These are phyloP conservation scores for Neopestalotiopsis clavispora DNA, from an alignment of 2,329 filamentous ascomycete species.

Conservation along the genomic window DNA sequence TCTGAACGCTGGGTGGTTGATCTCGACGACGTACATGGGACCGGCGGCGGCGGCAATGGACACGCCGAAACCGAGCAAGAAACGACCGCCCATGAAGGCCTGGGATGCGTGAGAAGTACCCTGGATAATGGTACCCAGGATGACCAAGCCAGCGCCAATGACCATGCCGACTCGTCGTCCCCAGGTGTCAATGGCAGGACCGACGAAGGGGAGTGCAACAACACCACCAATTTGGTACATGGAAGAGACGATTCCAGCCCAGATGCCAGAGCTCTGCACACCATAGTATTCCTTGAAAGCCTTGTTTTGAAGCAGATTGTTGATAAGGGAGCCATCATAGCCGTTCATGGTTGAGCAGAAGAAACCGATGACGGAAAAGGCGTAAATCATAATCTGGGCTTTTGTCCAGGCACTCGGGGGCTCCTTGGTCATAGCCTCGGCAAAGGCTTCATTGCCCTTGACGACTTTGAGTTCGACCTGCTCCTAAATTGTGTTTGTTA, in stretches of 20 bases:
- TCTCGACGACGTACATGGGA: slow-evolving; percentile 53
- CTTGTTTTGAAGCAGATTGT: slow-evolving; percentile 50
- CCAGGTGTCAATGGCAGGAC: slow-evolving; percentile 50
- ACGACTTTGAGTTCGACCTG: slow-evolving; percentile 47
- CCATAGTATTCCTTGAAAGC: slow-evolving; percentile 45
- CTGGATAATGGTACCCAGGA: slow-evolving; percentile 52
- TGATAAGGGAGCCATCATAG: slow-evolving; percentile 56
- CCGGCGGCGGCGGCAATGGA: slow-evolving; percentile 51
- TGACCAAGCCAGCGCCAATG: slow-evolving; percentile 46
- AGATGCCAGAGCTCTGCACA: slow-evolving; percentile 48
- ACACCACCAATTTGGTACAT: slow-evolving; percentile 58
- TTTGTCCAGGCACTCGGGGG: slow-evolving; percentile 47
- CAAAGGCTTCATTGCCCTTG: slow-evolving; percentile 57
- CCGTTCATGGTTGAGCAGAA: slow-evolving; percentile 58
- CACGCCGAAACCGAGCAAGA: slow-evolving; percentile 64
- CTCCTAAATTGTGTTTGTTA: slow-evolving; percentile 15
- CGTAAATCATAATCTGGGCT: slow-evolving; percentile 46
- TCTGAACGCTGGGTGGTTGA: slow-evolving; percentile 51
- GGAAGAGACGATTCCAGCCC: slow-evolving; percentile 54
- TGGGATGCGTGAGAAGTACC: slow-evolving; percentile 41
- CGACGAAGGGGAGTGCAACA: slow-evolving; percentile 50
- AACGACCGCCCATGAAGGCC: slow-evolving; percentile 61
- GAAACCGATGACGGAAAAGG: slow-evolving; percentile 51
- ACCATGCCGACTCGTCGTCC: slow-evolving; percentile 54
- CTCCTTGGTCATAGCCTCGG: slow-evolving; percentile 60